These are phyloP conservation scores for Isabelozyma heimii DNA, from an alignment of 805 yeast genomes.

Conservation along the genomic window DNA sequence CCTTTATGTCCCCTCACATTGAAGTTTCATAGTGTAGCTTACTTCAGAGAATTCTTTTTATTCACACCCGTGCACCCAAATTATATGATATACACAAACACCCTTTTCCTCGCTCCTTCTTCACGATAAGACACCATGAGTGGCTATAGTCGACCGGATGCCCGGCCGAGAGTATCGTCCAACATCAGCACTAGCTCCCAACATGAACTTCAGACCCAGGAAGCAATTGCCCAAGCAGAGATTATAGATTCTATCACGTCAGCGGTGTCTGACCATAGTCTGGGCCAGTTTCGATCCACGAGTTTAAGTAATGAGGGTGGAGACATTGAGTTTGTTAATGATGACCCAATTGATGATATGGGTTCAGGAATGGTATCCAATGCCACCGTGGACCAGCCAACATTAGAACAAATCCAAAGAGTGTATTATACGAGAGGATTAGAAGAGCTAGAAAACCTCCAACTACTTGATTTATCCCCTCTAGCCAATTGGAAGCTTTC, in stretches of 20 bases:
- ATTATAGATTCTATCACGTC: slow-evolving; percentile 26
- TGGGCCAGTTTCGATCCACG: slow-evolving; percentile 8
- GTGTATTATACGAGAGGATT: slow-evolving; percentile 46
- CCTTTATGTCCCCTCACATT: too few relatives aligned
- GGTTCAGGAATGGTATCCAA: slow-evolving; percentile 7
- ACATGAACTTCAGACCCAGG: slow-evolving; percentile 26
- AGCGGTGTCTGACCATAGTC: slow-evolving; percentile 11
- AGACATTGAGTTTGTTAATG: slow-evolving; percentile 5
- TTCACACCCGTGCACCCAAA: too few relatives aligned
- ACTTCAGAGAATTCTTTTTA: too few relatives aligned
- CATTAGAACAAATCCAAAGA: slow-evolving; percentile 39
- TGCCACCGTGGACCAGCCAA: slow-evolving; percentile 27
- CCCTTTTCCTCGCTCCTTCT: background rate
- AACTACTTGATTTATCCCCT: slow-evolving; percentile 72
- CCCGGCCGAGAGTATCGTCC: background rate
- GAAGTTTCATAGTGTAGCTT: too few relatives aligned
- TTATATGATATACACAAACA: background rate
- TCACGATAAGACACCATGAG: background rate
- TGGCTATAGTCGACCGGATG: background rate
- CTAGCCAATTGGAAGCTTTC: slow-evolving; percentile 85
- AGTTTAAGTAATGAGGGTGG: slow-evolving; percentile 1
- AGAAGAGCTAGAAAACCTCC: slow-evolving; percentile 53
- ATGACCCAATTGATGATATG: slow-evolving; percentile 9
- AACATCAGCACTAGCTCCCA: slow-evolving; percentile 3
- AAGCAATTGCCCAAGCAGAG: slow-evolving; percentile 26